Conservation (phyloP, 495 filamentous ascomycete genomes). For the Astrothelium subdiscretum region DNA sequence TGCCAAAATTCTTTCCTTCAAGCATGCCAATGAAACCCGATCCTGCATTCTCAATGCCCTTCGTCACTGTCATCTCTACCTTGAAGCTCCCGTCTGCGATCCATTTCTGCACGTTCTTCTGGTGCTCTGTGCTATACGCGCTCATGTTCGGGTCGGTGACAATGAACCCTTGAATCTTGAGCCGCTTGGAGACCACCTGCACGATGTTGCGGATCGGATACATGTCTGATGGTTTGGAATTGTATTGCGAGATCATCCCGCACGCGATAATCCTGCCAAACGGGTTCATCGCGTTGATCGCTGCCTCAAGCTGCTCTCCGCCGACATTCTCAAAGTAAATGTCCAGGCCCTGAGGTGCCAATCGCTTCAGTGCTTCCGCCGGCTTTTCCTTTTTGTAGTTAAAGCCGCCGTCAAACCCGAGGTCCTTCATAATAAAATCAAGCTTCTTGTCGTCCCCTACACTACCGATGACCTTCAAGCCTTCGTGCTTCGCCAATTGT, state of each 20-base stretch:
- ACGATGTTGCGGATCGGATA: conserved; percentile 63
- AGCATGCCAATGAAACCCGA: conserved; percentile 82
- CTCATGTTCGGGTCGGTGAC: conserved; percentile 52
- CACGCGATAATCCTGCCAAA: conserved; percentile 61
- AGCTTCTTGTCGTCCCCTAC: conserved; percentile 45
- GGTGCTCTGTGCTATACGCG: conserved; percentile 62
- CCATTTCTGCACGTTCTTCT: conserved; percentile 75
- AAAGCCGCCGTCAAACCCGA: conserved; percentile 42
- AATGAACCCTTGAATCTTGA: conserved; percentile 69
- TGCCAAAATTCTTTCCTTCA: conserved; percentile 82
- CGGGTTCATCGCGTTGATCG: conserved; percentile 54
- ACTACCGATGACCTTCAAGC: conserved; percentile 68
- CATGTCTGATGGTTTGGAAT: conserved; percentile 39
- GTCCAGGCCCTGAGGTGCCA: conserved; percentile 76
- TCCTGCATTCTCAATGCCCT: conserved; percentile 72
- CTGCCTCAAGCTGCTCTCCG: conserved; percentile 72
- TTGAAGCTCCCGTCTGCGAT: conserved; percentile 72
- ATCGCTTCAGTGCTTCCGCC: conserved; percentile 53
- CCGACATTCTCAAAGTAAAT: conserved; percentile 97
- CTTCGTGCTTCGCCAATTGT: conserved; percentile 78
- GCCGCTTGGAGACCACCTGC: conserved; percentile 41
- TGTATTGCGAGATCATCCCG: conserved; percentile 73
- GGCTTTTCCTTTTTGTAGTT: conserved; percentile 61
- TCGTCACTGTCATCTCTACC: conserved; percentile 53
- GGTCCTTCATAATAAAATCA: conserved; percentile 37